Percentiles rank a stretch among this genome's conserved stretches.
Evolutionary conservation across 2,329 filamentous ascomycete genomes (phyloP).

Genomic region (Pestalotiopsis sp.): DNA sequence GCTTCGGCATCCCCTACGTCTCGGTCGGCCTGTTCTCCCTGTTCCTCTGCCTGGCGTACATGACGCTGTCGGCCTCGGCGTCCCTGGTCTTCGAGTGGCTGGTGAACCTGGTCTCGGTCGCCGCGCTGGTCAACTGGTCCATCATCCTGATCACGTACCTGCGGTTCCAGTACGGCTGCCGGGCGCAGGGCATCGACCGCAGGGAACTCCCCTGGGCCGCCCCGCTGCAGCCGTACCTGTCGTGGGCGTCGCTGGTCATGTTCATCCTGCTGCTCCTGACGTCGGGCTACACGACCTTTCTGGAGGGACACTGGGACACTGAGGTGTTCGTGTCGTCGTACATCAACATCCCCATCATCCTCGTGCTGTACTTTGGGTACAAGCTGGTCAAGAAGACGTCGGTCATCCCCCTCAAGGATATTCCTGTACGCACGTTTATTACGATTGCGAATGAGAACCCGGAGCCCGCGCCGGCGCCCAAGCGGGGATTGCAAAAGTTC

Average conservation of each 20-base stretch:
- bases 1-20: slow-evolving; percentile 43
- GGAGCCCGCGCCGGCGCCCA: slow-evolving; percentile 12
- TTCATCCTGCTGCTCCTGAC: slow-evolving; percentile 28
- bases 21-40: slow-evolving; percentile 21
- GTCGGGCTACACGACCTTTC: slow-evolving; percentile 31
- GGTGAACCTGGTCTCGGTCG: slow-evolving; percentile 27
- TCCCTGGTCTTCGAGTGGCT: slow-evolving; percentile 29
- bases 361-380: slow-evolving; percentile 23
- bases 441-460: slow-evolving; percentile 15
- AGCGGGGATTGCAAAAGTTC: slow-evolving; percentile 9
- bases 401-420: slow-evolving; percentile 11
- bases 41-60: slow-evolving; percentile 15
- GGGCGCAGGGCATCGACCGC: slow-evolving; percentile 27
- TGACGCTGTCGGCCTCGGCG: slow-evolving; percentile 22
- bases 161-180: slow-evolving; percentile 23
- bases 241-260: slow-evolving; percentile 24
- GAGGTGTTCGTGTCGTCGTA: slow-evolving; percentile 37
- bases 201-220: slow-evolving; percentile 28
- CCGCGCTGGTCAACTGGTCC: slow-evolving; percentile 26
- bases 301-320: slow-evolving; percentile 35
- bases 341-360: slow-evolving; percentile 32
- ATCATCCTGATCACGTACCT: slow-evolving; percentile 26
- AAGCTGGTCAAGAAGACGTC: slow-evolving; percentile 16
- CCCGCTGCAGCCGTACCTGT: slow-evolving; percentile 29
- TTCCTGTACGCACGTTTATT: slow-evolving; percentile 14